These are phyloP conservation scores for Diatrype stigma DNA, from an alignment of 2,329 filamentous ascomycete species.

Conservation along the genomic window DNA sequence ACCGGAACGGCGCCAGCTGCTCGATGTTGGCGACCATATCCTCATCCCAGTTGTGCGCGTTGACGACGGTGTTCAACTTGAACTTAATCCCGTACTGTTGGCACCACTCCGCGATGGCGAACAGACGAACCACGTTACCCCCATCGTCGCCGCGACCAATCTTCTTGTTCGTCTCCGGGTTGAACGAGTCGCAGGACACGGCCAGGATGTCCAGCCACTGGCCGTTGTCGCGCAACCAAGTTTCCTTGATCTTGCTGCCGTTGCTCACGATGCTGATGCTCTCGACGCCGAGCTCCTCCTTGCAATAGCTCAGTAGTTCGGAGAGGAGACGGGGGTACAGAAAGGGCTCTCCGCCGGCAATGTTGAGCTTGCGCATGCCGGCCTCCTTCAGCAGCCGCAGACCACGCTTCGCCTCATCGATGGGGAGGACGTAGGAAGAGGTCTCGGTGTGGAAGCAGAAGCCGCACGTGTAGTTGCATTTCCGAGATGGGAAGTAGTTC, in stretches of 20 bases:
- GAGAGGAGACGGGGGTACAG: constrained; percentile 42
- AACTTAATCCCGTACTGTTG: constrained; percentile 44
- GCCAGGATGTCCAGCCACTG: constrained; percentile 49
- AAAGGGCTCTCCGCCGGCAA: constrained; percentile 53
- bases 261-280: constrained; percentile 52
- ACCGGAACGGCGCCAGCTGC: constrained; percentile 43
- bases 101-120: constrained; percentile 42
- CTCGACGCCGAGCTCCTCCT: constrained; percentile 44
- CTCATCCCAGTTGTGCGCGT: constrained; percentile 43
- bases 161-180: constrained; percentile 42
- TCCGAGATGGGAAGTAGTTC: constrained; percentile 43
- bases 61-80: constrained; percentile 55
- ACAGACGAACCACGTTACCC: constrained; percentile 41
- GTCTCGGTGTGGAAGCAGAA: constrained; percentile 57
- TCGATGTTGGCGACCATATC: constrained; percentile 40
- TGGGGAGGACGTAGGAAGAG: constrained; percentile 36
- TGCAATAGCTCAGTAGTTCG: constrained; percentile 42
- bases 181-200: constrained; percentile 52
- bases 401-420: constrained; percentile 39
- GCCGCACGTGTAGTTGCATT: constrained; percentile 44
- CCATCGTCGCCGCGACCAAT: constrained; percentile 47
- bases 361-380: constrained; percentile 53
- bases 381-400: constrained; percentile 42
- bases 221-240: constrained; percentile 38
- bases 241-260: constrained; percentile 41